Percentiles rank a stretch among this genome's conserved stretches.
Evolutionary conservation across 2,329 filamentous ascomycete species (phyloP).

Genomic region (Dichotomopilus funicola): DNA sequence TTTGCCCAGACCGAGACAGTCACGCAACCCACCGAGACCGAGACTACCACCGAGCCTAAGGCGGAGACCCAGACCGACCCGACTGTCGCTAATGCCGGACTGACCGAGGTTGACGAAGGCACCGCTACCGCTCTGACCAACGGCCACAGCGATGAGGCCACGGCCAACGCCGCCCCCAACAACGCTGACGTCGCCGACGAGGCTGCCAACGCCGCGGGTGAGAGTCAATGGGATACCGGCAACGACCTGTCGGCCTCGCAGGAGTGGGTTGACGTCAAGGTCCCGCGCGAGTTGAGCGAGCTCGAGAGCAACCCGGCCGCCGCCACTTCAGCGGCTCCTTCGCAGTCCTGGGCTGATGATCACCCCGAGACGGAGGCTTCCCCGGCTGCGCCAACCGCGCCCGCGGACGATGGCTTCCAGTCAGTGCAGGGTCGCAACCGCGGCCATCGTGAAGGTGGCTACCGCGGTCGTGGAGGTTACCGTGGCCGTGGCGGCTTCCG

Average conservation of each 20-base stretch:
- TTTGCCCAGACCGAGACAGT: constrained; percentile 25
- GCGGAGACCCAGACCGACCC: constrained; percentile 49
- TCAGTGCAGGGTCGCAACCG: constrained; percentile 57
- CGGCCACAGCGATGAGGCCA: constrained; percentile 35
- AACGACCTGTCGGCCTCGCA: constrained; percentile 44
- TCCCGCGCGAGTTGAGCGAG: constrained; percentile 67
- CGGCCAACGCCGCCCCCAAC: constrained; percentile 33
- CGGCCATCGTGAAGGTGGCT: constrained; percentile 44
- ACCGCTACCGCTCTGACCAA: constrained; percentile 38
- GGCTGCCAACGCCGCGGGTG: constrained; percentile 55
- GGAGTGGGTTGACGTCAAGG: constrained; percentile 66
- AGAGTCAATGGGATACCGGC: constrained; percentile 56
- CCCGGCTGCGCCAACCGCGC: constrained; percentile 36
- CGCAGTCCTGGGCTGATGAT: constrained; percentile 78
- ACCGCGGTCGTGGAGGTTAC: constrained; percentile 34
- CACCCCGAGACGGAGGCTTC: constrained; percentile 49
- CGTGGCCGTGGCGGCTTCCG: constrained; percentile 40
- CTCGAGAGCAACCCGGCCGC: constrained; percentile 58
- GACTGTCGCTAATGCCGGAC: constrained; percentile 58
- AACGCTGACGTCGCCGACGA: constrained; percentile 47
- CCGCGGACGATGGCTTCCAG: constrained; percentile 61
- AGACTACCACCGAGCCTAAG: constrained; percentile 24
- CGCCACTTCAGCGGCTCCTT: constrained; percentile 49
- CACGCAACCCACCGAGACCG: constrained; percentile 23
- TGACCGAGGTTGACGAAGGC: constrained; percentile 58